A percentile compares a stretch with the other conserved stretches of the same genome.
Evolutionary conservation across 2,329 filamentous ascomycete genomes (phyloP).

Genomic region (Diaporthe vaccinii): DNA sequence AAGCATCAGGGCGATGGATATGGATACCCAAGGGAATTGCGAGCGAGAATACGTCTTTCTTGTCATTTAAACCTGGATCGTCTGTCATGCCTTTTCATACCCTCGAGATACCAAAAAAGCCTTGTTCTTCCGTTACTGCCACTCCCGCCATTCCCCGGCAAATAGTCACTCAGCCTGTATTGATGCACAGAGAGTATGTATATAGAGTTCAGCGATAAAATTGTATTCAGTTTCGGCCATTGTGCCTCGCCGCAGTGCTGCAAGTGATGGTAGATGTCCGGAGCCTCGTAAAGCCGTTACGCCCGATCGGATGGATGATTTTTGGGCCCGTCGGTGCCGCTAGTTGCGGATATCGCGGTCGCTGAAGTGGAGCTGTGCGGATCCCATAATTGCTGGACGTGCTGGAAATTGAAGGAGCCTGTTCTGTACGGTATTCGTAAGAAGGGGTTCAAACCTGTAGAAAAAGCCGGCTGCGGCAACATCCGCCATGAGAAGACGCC

Average conservation of each 20-base stretch:
- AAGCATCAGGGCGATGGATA: background rate
- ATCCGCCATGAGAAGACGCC: background rate
- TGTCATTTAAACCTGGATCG: conserved; percentile 7
- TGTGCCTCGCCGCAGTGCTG: background rate
- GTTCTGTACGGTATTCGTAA: background rate
- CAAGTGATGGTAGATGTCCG: background rate
- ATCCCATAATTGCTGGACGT: background rate
- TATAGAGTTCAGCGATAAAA: background rate
- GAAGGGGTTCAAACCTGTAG: too few species aligned
- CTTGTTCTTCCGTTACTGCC: background rate
- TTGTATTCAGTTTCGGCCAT: background rate
- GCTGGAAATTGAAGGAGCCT: background rate
- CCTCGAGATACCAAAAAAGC: conserved; percentile 21
- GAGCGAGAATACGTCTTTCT: conserved; percentile 2
- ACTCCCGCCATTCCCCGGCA: background rate
- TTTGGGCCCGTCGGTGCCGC: background rate
- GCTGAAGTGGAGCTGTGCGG: background rate
- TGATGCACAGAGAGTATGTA: background rate
- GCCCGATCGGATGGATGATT: background rate
- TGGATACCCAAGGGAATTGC: conserved; percentile 16
- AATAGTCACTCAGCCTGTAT: background rate
- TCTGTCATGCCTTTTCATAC: conserved; percentile 21
- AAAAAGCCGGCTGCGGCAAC: background rate
- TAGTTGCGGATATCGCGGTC: background rate
- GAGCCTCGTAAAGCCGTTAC: background rate